Evolutionary conservation across 179 eudicot genomes (phyloP), one percentile per base, ranked within the genome.

Genomic region (Silene noctiflora): DNA sequence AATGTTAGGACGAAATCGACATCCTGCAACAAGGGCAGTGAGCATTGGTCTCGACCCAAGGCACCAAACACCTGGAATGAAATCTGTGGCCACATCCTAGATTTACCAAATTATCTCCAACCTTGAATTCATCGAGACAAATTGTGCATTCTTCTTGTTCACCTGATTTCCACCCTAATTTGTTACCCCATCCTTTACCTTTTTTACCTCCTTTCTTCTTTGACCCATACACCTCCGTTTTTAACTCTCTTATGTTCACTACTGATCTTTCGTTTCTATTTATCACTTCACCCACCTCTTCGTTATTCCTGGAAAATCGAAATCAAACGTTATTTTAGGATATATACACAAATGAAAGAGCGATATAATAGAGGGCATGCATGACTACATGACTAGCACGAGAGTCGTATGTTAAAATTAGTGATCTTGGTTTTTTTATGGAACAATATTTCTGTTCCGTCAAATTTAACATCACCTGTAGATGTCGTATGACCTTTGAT

Each of bases 11-110:
- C 61, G 78, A 76, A 77, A 84, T 76, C 55, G 81, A 51, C 16
- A 24, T 70, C 69, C 96, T 83, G 74, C 97, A 92, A 80, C 96
- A 91, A 66, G 97, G 97, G 80, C 97, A 92, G 48, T 86, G 96
- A 0, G 89, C 69, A 79, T 83, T 84, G 35, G 74, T 77, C 48
- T 89, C 77, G 6, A 93, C 84, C 98, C 96, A 89, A 51, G 96
- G 96, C 29, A 80, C 21, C 81, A 92, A 75, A 64, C 96, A 92
- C 66, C 25, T 80, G 1, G 91, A 86, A 76, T 93, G 98, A 83
- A 93, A 91, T 44, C 80, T 83, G 72, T 93, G 98, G 31, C 87
- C 85, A 39, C 96, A 93, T 0, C 84, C 81, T 44, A 93, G 71
- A 25, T 86, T 87, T 19, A 81, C 84, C 71, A 93, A 67, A 31